Conservation (phyloP, 257 asterid species). For the Solanum tarijense region DNA sequence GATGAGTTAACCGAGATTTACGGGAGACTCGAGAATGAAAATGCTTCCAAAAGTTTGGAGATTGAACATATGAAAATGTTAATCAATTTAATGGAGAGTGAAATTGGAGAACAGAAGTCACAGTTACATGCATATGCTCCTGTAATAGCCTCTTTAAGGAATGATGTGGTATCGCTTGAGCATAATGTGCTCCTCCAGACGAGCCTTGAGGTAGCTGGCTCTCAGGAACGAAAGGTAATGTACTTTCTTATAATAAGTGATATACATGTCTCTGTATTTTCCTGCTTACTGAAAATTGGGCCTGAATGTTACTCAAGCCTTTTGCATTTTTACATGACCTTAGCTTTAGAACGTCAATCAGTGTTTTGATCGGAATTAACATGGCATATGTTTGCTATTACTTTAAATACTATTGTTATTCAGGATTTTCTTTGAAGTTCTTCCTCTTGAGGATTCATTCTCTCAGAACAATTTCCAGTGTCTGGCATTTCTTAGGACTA, state of each 20-base stretch:
- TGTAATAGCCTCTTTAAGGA: constrained; percentile 39
- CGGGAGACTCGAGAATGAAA: constrained; percentile 27
- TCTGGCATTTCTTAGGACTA: not conserved
- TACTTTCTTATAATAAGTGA: not conserved
- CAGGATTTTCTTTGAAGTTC: not conserved
- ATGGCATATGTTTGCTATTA: not conserved
- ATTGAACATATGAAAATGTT: constrained; percentile 50
- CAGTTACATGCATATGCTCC: constrained; percentile 51
- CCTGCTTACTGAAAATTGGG: not conserved
- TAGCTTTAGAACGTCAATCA: not conserved
- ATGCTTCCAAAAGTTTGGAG: constrained; percentile 37
- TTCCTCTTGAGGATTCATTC: not conserved
- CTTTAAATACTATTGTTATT: not conserved
- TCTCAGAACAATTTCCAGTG: not conserved
- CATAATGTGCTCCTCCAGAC: constrained; percentile 37
- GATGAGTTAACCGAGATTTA: constrained; percentile 58
- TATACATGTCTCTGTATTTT: not conserved
- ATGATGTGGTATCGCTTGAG: constrained; percentile 60
- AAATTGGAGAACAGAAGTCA: constrained; percentile 39
- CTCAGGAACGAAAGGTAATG: constrained; percentile 51
- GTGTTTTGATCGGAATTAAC: not conserved
- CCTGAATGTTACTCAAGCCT: not conserved
- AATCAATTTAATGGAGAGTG: constrained; percentile 41
- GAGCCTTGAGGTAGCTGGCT: constrained; percentile 18
- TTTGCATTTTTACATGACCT: not conserved